Percentiles rank a stretch among this genome's conserved stretches.
Evolutionary conservation across 108 stramenopile species (phyloP).

Genomic region (Aurantiochytrium sp.): DNA sequence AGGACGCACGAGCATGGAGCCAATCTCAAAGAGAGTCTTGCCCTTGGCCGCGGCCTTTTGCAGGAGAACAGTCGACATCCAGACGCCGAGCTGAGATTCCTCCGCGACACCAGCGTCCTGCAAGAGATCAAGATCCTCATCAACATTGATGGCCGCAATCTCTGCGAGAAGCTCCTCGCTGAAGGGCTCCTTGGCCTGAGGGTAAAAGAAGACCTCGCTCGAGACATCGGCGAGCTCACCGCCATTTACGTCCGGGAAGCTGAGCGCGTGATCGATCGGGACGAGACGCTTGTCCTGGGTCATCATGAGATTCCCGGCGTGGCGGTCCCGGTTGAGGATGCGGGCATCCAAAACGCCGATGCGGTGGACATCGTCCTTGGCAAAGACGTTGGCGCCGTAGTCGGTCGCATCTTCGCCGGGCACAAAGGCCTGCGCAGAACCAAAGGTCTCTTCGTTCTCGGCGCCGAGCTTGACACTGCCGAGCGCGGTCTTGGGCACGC

Average conservation of each 20-base stretch:
- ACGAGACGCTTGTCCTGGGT: not conserved
- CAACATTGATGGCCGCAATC: not conserved
- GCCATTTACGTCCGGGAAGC: not conserved
- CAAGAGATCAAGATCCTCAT: not conserved
- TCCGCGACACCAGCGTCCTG: not conserved
- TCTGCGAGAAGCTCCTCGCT: not conserved
- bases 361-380: conserved; percentile 23
- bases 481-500: not conserved
- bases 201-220: not conserved
- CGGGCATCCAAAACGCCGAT: conserved; percentile 33
- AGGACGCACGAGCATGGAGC: not conserved
- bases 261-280: not conserved
- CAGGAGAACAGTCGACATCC: not conserved
- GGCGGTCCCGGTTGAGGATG: conserved; percentile 35
- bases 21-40: not conserved
- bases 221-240: not conserved
- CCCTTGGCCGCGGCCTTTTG: not conserved
- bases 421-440: conserved; percentile 23
- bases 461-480: not conserved
- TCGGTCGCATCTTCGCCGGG: conserved; percentile 18
- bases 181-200: not conserved
- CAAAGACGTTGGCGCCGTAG: conserved; percentile 21
- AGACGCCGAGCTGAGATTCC: not conserved
- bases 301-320: conserved; percentile 30
- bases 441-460: not conserved